Conservation (phyloP, 2,329 filamentous ascomycete genomes). For the Aspergillus bombycis region DNA sequence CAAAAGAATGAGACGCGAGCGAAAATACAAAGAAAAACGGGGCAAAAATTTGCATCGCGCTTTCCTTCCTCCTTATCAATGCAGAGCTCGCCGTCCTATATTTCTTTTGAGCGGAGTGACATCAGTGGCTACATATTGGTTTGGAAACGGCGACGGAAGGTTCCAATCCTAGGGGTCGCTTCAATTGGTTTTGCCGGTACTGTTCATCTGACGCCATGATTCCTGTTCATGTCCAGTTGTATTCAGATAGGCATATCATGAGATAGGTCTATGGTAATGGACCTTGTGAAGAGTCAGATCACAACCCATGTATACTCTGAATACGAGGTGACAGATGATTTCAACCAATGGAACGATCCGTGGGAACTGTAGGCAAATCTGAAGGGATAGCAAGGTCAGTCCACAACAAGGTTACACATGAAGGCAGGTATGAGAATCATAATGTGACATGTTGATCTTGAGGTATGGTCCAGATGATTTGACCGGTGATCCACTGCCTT, state of each 20-base stretch:
- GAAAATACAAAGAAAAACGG: neutral
- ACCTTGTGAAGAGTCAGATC: neutral
- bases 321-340: neutral
- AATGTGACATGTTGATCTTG: neutral
- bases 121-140: slow-evolving; percentile 5
- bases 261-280: neutral
- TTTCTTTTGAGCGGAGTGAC: neutral
- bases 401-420: neutral
- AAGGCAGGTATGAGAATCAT: neutral
- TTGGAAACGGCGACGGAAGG: neutral
- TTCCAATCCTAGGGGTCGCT: neutral
- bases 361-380: neutral
- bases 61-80: neutral
- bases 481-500: neutral
- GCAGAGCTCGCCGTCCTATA: neutral
- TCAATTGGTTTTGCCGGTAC: neutral
- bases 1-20: neutral
- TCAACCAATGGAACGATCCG: neutral
- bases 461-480: neutral
- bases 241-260: neutral
- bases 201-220: neutral
- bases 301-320: neutral
- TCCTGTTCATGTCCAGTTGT: neutral
- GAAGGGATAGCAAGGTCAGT: neutral
- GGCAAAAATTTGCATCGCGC: neutral